Evolutionary conservation across 352 stramenopile genomes (phyloP).

Genomic region (Phytophthora brassicae): DNA sequence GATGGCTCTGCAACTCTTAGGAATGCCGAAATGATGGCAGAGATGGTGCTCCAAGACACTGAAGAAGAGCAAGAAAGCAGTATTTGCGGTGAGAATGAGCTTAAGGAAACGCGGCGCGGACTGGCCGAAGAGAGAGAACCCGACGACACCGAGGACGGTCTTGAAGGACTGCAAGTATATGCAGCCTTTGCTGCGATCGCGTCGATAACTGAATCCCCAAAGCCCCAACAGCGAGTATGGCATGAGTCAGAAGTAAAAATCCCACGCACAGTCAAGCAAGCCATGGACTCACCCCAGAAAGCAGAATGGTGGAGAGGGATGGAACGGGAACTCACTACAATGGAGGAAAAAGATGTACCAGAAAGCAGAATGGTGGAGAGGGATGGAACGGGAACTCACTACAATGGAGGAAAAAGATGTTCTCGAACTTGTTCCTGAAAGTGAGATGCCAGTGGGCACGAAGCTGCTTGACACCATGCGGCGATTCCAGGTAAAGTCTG

Average conservation of each 20-base stretch:
- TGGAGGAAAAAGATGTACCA: slow-evolving; percentile 8
- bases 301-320: slow-evolving; percentile 3
- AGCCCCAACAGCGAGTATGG: neutral
- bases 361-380: slow-evolving; percentile 13
- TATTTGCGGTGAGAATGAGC: too few relatives aligned
- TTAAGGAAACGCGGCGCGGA: neutral
- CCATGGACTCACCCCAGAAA: neutral
- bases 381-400: slow-evolving; percentile 1
- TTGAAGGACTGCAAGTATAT: slow-evolving; percentile 3
- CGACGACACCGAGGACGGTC: too few relatives aligned
- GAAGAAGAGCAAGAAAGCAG: too few relatives aligned
- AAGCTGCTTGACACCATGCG: slow-evolving; percentile 7
- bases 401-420: slow-evolving; percentile 15
- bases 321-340: slow-evolving; percentile 2
- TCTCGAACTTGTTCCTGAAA: neutral
- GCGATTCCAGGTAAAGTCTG: slow-evolving; percentile 4
- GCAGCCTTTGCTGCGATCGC: neutral
- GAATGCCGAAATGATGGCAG: too few relatives aligned
- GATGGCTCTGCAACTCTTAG: too few relatives aligned
- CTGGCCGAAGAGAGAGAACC: too few relatives aligned
- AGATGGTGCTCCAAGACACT: too few relatives aligned
- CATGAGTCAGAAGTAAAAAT: slow-evolving; percentile 1
- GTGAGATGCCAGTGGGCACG: neutral
- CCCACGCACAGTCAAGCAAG: neutral
- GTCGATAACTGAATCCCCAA: neutral